Evolutionary conservation across 2,329 filamentous ascomycete species (phyloP), one percentile per base, ranked within the genome.

Genomic region (Paradendryphiella salina): DNA sequence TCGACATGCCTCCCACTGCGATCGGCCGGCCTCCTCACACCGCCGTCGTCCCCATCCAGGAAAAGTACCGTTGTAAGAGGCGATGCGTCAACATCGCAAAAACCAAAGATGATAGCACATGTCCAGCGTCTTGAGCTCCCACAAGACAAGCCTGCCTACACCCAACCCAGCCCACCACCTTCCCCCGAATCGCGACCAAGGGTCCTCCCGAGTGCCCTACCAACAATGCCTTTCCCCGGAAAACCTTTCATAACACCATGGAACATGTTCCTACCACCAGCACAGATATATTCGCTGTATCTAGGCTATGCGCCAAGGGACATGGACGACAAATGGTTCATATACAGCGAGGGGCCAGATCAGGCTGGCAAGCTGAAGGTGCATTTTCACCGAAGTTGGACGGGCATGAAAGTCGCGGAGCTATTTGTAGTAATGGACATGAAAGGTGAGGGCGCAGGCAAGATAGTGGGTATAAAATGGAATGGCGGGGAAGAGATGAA

Each of bases 401-500:
- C 67, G 1, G 70, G 70, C 3, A 34, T 59, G 13, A 72, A 72
- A 46, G 61, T 71, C 15, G 69, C 67, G 0, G 66, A 70, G 54
- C 48, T 72, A 26, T 71, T 72, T 44, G 59, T 72, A 0, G 54
- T 72, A 7, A 62, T 72, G 41, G 69, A 72, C 46, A 41, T 67
- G 35, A 70, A 67, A 39, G 69, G 70, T 5, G 67, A 66, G 29
- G 69, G 69, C 0, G 68, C 67, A 0, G 70, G 69, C 4, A 71
- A 68, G 59, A 60, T 71, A 21, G 67, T 71, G 0, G 69, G 70
- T 1, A 59, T 72, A 28, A 71, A 70, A 46, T 72, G 70, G 70
- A 61, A 70, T 41, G 62, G 59, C 1, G 59, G 56, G 2, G 60
- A 62, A 42, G 56, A 68, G 52, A 65, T 60, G 26, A 60, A 65